Percentiles rank a stretch among this genome's conserved stretches.
These are phyloP conservation scores for Nicotiana benthamiana DNA, from an alignment of 257 asterid species.

Conservation along the genomic window DNA sequence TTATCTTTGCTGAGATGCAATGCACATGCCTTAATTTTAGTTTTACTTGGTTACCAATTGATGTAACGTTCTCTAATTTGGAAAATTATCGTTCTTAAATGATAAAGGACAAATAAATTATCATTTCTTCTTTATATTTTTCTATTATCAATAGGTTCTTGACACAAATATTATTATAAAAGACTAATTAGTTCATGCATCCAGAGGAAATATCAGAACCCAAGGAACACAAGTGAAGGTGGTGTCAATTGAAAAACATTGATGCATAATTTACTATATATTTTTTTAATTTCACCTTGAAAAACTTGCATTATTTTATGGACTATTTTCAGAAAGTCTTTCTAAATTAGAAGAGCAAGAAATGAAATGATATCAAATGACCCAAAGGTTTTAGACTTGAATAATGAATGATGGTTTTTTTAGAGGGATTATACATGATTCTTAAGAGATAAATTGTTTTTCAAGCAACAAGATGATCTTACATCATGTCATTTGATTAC, in stretches of 20 bases:
- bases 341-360: neutral
- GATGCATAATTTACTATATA: neutral
- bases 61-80: slow-evolving; percentile 5
- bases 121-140: neutral
- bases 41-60: neutral
- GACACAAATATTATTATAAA: neutral
- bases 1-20: slow-evolving; percentile 3
- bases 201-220: neutral
- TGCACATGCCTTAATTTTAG: slow-evolving; percentile 2
- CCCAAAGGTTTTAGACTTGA: neutral
- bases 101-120: neutral
- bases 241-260: neutral
- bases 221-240: neutral
- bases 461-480: neutral
- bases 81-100: neutral
- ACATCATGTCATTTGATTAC: neutral
- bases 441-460: neutral
- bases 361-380: neutral
- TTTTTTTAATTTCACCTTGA: neutral
- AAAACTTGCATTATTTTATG: neutral
- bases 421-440: neutral
- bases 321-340: neutral
- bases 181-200: neutral
- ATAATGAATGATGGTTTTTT: neutral
- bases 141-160: neutral